Base-by-base conservation (phyloP, 2,329 filamentous ascomycete genomes). In the Helicocarpus griseus region DNA sequence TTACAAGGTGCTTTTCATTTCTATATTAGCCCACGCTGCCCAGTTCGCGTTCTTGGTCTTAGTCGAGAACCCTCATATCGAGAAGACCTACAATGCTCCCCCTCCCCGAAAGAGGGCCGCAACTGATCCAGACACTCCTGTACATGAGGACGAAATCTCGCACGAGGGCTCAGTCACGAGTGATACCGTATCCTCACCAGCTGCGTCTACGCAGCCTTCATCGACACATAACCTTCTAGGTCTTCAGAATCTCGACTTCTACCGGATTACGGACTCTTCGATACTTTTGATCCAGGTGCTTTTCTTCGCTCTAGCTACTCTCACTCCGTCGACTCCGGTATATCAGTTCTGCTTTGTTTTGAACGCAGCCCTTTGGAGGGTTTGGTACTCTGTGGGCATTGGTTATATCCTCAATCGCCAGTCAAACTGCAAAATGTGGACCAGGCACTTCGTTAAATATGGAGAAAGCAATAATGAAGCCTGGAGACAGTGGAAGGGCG, bases 21-120 rank as follows among this genome's bases (percentile, higher is more conserved):
- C 93, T 52, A 91, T 98, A 63, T 73, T 94, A 63, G 93, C 91
- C 55, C 93, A 98, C 73, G 82, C 89, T 61, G 88, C 90, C 53
- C 93, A 98, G 72, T 91, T 98, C 68, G 85, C 85, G 54, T 98
- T 98, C 74, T 78, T 98, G 57, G 82, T 88, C 49, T 77, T 89
- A 54, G 88, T 98, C 57, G 93, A 98, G 73, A 95, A 94, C 63
- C 93, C 93, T 49, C 93, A 98, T 65, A 98, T 98, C 71, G 89
- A 97, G 63, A 94, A 94, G 75, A 96, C 84, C 3, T 98, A 98
- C 76, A 96, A 96, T 65, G 82, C 89, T 31, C 90, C 90, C 48
- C 80, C 87, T 40, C 87, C 89, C 54, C 73, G 73, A 67, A 86
- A 82, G 69, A 68, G 70, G 59, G 57, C 60, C 26, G 59, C 57